Evolutionary conservation across 345 rosid genomes (phyloP), one percentile per base, ranked within the genome.

Genomic region (Reutealis trisperma): DNA sequence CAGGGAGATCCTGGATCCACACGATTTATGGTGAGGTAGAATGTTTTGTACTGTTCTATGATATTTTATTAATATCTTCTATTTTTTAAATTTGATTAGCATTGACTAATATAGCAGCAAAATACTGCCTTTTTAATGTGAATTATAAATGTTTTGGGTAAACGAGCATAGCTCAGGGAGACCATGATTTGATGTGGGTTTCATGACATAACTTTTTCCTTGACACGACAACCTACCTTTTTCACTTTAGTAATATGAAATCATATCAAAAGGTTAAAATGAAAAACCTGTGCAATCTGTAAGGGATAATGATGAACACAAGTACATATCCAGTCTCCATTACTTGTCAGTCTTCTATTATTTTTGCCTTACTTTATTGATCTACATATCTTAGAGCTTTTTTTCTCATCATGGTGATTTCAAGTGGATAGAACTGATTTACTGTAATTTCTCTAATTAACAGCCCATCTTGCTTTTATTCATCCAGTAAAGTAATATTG

Each of bases 1-100:
- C 97, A 94, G 81, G 98, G 98, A 41, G 98, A 94, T 88, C 98
- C 92, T 77, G 97, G 97, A 82, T 94, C 98, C 63, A 93, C 98
- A 12, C 89, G 95, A 77, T 94, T 94, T 87, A 92, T 94, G 97
- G 93, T 93, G 77, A 93, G 98, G 98, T 94, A 90, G 79, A 67
- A 34, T 22, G 47, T 51, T 34, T 21, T 9, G 37, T 55, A 8
- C 32, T 24, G 21, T 65, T 37, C 49, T 65, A 68, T 32, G 18
- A 7, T 16, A 30, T 64, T 66, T n/a, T 49, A 7, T 49, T 41
- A 11, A 0, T n/a, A 15, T 22, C 37, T 34, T 71, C 41, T 16
- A n/a, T 3, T 59, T 18, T 75, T 1, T 12, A 37, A 37, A 74
- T 30, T 54, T 14, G 22, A n/a, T 64, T 54, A 8, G 14, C 54